Conservation (phyloP, 1,284 basidiomycete genomes). For the Tylopilus sp. region DNA sequence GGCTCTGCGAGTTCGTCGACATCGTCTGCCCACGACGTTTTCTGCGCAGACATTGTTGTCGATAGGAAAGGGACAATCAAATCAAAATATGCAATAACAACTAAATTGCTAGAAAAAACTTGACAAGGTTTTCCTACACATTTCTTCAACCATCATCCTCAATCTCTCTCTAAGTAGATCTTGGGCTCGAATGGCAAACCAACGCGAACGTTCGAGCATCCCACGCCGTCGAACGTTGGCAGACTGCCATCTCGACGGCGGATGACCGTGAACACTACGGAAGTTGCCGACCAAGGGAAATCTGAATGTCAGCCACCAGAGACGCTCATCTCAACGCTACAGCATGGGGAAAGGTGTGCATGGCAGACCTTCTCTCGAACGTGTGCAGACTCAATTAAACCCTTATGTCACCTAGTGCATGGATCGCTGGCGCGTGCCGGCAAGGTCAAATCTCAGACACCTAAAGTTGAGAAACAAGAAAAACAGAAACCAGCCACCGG, state of each 20-base stretch:
- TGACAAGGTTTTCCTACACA: background rate
- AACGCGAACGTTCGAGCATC: background rate
- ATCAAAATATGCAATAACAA: constrained; percentile 30
- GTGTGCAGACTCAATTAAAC: background rate
- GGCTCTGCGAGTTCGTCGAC: constrained; percentile 77
- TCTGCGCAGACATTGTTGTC: constrained; percentile 45
- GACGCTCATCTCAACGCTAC: constrained; percentile 46
- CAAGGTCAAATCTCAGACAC: constrained; percentile 98
- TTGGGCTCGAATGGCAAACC: background rate
- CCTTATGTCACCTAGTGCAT: constrained; percentile 78
- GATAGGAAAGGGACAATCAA: constrained; percentile 23
- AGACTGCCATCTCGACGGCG: no score
- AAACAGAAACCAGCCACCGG: constrained; percentile 97
- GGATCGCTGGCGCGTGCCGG: constrained; percentile 99
- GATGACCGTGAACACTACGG: constrained; percentile 3
- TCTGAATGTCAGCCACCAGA: constrained; percentile 29
- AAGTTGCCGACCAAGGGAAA: constrained; percentile 13
- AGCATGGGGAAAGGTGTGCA: constrained; percentile 74
- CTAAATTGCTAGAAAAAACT: background rate
- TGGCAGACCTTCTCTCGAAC: background rate
- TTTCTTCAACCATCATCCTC: background rate
- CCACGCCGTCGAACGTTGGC: background rate
- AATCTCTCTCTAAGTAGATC: background rate
- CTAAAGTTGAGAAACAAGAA: constrained; percentile 97
- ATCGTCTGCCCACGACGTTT: constrained; percentile 88